Base-by-base conservation (phyloP, 805 yeast species). In the Metschnikowia colocasiae region DNA sequence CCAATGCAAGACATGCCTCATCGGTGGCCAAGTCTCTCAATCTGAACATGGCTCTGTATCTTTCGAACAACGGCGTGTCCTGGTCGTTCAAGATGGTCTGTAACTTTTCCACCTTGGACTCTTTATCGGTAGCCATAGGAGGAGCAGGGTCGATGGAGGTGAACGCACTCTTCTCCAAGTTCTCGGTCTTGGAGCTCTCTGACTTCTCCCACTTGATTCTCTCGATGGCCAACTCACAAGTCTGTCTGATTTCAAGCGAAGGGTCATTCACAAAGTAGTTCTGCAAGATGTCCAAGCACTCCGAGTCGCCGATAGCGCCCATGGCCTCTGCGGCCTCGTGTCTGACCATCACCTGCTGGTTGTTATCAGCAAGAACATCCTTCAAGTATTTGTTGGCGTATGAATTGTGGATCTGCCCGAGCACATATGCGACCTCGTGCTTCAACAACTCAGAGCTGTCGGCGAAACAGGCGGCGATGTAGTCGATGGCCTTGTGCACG, bases 241-340 rank as follows among this genome's bases (percentile, higher is more conserved):
- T 94, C 73, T 95, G 97, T 66, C 95, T 81, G 48, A 94, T 94
- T 58, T 91, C 97, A 54, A 87, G 74, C 45, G 82, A 68, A 15
- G 95, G 94, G 62, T 95, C 98, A 43, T 83, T 78, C 51, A 72
- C 66, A 57, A 68, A 75, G 66, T 83, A 89, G 45, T 82, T 71
- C 52, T 79, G 69, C 57, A 94, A 78, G 40, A 90, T 63, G 1
- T 73, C 79, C 47, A 94, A 65, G 12, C 95, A 85, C 5, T 79
- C 84, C 34, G 69, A 66, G 65, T 90, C 96, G 40, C 96, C 96
- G 44, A 94, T 74, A 37, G 99, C 99, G 52, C 99, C 99, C 46
- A 94, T 75, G 36, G 98, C 99, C 69, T 94, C 99, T 6, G 99
- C 99, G 15, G 99, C 99, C 68, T 94, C 99, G 67, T 94, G 99